These are phyloP conservation scores for Rhizophora mangle DNA, from an alignment of 345 rosid genomes.

Conservation along the genomic window DNA sequence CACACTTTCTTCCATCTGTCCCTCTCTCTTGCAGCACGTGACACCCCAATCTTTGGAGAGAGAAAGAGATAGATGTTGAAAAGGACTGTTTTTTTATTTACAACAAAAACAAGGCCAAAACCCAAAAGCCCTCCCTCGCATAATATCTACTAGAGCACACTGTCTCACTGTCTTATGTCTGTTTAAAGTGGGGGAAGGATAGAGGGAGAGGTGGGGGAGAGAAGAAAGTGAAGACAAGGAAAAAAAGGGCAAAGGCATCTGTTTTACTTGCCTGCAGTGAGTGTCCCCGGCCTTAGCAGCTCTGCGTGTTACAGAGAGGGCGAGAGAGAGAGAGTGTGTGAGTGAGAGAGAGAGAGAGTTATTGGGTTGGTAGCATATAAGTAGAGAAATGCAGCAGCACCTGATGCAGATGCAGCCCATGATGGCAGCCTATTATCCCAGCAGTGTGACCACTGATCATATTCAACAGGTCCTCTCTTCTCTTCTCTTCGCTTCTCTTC, in stretches of 20 bases:
- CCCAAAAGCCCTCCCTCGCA: not conserved
- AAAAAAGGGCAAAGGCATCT: constrained; percentile 9
- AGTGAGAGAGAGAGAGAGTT: not conserved
- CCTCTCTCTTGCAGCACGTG: constrained; percentile 60
- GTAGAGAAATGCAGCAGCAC: constrained; percentile 75
- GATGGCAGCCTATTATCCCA: constrained; percentile 99
- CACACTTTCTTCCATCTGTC: constrained; percentile 2
- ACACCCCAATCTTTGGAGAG: constrained; percentile 23
- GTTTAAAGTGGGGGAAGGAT: constrained; percentile 5
- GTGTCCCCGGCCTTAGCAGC: not conserved
- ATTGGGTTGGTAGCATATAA: constrained; percentile 3
- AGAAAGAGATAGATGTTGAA: constrained; percentile 11
- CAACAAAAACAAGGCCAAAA: not conserved
- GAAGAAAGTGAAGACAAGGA: constrained; percentile 3
- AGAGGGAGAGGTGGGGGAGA: not conserved
- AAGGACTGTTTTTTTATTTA: not conserved
- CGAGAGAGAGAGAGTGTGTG: not conserved
- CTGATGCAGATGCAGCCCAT: constrained; percentile 99
- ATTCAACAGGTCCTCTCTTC: constrained; percentile 81
- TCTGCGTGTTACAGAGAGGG: not conserved
- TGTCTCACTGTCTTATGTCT: constrained; percentile 12
- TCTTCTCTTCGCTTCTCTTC: constrained; percentile 9
- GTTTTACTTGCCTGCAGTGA: constrained; percentile 3
- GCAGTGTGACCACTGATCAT: constrained; percentile 99
- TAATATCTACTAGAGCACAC: constrained; percentile 11